These are phyloP conservation scores for Cladosporium halotolerans DNA, from an alignment of 2,329 filamentous ascomycete genomes.

Conservation along the genomic window DNA sequence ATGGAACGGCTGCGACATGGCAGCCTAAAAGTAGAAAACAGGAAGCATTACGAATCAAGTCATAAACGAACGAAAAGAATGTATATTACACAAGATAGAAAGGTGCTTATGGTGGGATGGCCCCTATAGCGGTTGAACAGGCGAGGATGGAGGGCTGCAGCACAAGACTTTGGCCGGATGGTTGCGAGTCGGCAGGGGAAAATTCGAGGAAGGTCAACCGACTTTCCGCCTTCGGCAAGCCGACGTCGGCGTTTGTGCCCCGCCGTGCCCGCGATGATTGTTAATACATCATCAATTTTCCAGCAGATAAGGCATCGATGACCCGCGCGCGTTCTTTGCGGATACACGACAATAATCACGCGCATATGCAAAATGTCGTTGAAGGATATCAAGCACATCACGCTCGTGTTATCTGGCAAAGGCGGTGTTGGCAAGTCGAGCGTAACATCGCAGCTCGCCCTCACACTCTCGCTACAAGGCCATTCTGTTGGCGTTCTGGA, in stretches of 20 bases:
- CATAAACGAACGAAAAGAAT: neutral
- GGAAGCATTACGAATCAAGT: slow-evolving; percentile 2
- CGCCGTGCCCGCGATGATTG: neutral
- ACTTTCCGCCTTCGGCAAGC: neutral
- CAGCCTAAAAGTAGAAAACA: neutral
- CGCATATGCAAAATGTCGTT: slow-evolving; percentile 52
- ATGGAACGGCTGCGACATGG: slow-evolving; percentile 17
- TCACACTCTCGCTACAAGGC: slow-evolving; percentile 78
- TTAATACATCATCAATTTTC: neutral
- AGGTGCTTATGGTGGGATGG: neutral
- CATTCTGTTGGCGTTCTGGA: slow-evolving; percentile 92
- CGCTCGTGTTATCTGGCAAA: slow-evolving; percentile 88
- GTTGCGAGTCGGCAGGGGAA: neutral
- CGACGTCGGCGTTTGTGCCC: neutral
- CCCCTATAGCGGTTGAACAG: no score
- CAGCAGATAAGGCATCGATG: neutral
- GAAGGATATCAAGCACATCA: slow-evolving; percentile 66
- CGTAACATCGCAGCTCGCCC: slow-evolving; percentile 90
- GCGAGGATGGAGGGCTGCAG: no score
- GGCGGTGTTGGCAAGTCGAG: slow-evolving; percentile 97
- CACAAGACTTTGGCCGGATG: no score
- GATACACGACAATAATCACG: neutral
- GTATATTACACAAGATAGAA: neutral
- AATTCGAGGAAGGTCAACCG: neutral
- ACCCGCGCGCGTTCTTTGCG: neutral